phyloP scores from a whole-genome alignment of 1,284 basidiomycete genomes.

The Fomes fomentarius region DNA sequence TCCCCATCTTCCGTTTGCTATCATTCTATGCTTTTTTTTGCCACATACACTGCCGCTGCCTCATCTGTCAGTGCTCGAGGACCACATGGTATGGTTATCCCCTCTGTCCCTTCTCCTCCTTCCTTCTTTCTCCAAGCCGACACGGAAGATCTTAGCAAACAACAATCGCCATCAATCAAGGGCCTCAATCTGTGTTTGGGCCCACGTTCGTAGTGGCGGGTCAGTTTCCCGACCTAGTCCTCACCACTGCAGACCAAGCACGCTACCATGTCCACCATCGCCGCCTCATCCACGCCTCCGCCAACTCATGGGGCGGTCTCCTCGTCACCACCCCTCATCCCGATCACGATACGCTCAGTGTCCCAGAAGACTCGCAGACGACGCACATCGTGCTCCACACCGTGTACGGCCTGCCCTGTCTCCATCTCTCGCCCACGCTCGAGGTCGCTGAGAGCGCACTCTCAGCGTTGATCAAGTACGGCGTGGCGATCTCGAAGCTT shows the following conservation, averaged over 20 bases:
- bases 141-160: too few species aligned
- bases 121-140: too few species aligned
- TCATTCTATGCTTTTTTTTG: too few species aligned
- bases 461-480: conserved; percentile 32
- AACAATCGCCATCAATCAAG: too few species aligned
- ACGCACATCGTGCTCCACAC: conserved; percentile 37
- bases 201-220: conserved; percentile 57
- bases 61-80: too few species aligned
- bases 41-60: too few species aligned
- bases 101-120: too few species aligned
- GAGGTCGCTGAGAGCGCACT: conserved; percentile 28
- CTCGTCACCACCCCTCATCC: conserved; percentile 25
- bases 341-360: conserved; percentile 32
- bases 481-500: conserved; percentile 22
- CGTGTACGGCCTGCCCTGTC: conserved; percentile 34
- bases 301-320: conserved; percentile 35
- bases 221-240: conserved; percentile 54
- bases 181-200: conserved; percentile 59
- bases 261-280: conserved; percentile 51
- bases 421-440: conserved; percentile 27
- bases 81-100: too few species aligned
- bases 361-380: background rate
- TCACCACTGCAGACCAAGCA: conserved; percentile 69
- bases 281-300: conserved; percentile 33
- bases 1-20: too few species aligned